A percentile compares a stretch with the other conserved stretches of the same genome.
Conservation (phyloP, 805 yeast species). For the Zygoascus biomembranicola region DNA sequence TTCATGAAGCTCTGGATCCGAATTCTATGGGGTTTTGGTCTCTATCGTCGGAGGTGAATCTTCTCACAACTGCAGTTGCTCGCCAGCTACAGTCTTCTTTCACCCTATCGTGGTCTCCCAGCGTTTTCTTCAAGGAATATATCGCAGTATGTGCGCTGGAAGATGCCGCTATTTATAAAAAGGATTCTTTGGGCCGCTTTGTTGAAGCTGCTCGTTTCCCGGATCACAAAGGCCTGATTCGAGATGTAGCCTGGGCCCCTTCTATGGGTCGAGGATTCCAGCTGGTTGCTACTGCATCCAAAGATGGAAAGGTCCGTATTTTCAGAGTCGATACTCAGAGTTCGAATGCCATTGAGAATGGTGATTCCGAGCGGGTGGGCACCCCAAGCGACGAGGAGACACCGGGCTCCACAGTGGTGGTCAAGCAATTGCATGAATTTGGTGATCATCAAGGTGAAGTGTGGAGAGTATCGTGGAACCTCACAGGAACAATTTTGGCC, state of each 20-base stretch:
- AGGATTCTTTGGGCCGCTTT: conserved; percentile 40
- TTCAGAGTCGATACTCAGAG: conserved; percentile 45
- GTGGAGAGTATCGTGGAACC: conserved; percentile 94
- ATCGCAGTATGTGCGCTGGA: conserved; percentile 79
- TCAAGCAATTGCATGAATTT: conserved; percentile 58
- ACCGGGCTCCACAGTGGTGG: conserved; percentile 17
- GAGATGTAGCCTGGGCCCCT: conserved; percentile 95
- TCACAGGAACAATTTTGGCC: conserved; percentile 72
- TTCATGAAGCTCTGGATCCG: conserved; percentile 86
- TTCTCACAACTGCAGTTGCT: conserved; percentile 60
- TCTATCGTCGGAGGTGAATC: conserved; percentile 56
- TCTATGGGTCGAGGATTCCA: conserved; percentile 87
- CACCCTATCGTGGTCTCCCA: conserved; percentile 84
- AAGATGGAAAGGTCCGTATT: conserved; percentile 85
- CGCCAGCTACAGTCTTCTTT: conserved; percentile 78
- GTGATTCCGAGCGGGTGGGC: conserved; percentile 8
- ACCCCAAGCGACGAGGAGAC: not conserved
- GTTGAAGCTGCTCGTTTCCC: conserved; percentile 51
- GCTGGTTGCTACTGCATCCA: conserved; percentile 88
- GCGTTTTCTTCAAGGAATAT: conserved; percentile 73
- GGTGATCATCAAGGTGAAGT: conserved; percentile 81
- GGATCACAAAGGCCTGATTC: conserved; percentile 77
- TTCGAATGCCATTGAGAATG: conserved; percentile 6
- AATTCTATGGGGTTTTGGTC: conserved; percentile 82
- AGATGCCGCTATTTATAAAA: conserved; percentile 70